Conservation (phyloP, 164 flowering plant species). For the Aristolochia californica region DNA sequence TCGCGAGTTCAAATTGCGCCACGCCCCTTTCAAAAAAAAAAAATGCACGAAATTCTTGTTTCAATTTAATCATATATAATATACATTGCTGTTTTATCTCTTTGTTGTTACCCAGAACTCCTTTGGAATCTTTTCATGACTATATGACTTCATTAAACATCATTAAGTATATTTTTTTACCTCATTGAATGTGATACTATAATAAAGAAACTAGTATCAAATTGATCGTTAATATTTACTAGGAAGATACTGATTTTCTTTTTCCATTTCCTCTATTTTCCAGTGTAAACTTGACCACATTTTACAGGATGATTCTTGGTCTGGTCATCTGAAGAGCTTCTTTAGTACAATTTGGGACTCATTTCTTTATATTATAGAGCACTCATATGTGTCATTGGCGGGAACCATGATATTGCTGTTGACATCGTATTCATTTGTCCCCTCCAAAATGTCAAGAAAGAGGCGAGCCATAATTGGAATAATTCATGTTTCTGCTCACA, state of each 20-base stretch:
- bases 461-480: constrained; percentile 60
- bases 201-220: too few relatives aligned
- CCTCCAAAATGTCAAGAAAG: constrained; percentile 81
- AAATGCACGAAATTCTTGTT: too few relatives aligned
- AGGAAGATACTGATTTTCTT: background rate
- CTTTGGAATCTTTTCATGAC: too few relatives aligned
- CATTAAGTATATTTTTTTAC: too few relatives aligned
- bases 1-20: too few relatives aligned
- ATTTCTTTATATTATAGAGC: constrained; percentile 54
- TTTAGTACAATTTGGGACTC: constrained; percentile 59
- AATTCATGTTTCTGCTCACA: constrained; percentile 87
- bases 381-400: constrained; percentile 59
- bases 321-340: constrained; percentile 79
- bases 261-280: constrained; percentile 4
- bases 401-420: constrained; percentile 55
- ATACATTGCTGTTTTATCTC: too few relatives aligned
- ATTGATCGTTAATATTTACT: too few relatives aligned
- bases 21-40: too few relatives aligned
- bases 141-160: too few relatives aligned
- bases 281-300: constrained; percentile 89
- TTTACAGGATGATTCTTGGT: constrained; percentile 62
- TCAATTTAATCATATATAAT: too few relatives aligned
- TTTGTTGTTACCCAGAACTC: too few relatives aligned
- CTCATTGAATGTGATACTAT: too few relatives aligned
- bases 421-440: constrained; percentile 58